Evolutionary conservation across 352 stramenopile genomes (phyloP), one percentile per base, ranked within the genome.

Genomic region (Lagenidium sp.): DNA sequence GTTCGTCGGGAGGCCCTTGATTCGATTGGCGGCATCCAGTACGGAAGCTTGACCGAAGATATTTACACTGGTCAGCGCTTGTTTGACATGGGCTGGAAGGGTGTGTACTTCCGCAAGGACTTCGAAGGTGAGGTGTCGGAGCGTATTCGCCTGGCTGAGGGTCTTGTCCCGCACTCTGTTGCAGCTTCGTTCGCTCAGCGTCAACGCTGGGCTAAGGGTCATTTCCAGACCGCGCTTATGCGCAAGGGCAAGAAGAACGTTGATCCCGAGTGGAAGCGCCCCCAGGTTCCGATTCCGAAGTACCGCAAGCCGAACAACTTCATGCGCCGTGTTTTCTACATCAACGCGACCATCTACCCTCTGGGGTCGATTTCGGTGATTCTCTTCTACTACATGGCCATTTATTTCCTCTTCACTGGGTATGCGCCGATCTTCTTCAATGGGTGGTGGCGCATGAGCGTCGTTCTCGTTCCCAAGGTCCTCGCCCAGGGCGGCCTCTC

Each of bases 361-460:
- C 57, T 92, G 37, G 70, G 74, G 44, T 87, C 79, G 41, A 69
- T 92, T 40, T 57, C 75, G 23, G 69, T 79, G 10, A 77, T 92
- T 24, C 50, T 89, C 36, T 60, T 92, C 55, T 92, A 86, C 72
- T 92, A 88, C 69, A 71, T 89, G 44, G 82, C 79, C 39, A 53
- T 87, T 19, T 92, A 88, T 72, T 91, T 91, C 57, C 50, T 91
- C 44, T 91, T 84, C 71, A 87, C 73, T 16, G 79, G 79, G 21
- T 85, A 88, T 51, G 76, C 79, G 12, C 79, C 79, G 11, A 89
- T 92, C 50, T 92, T 71, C 65, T 62, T 87, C 24, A 75, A 73
- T 24, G 76, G 76, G 18, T 65, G 83, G 42, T 64, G 84, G 41
- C 79, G 79, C 32, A 60, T 91, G 43, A 60, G 83, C 8, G 54